Conservation (phyloP, 1,139 yeast species). For the Insectozyma bohioensis region DNA sequence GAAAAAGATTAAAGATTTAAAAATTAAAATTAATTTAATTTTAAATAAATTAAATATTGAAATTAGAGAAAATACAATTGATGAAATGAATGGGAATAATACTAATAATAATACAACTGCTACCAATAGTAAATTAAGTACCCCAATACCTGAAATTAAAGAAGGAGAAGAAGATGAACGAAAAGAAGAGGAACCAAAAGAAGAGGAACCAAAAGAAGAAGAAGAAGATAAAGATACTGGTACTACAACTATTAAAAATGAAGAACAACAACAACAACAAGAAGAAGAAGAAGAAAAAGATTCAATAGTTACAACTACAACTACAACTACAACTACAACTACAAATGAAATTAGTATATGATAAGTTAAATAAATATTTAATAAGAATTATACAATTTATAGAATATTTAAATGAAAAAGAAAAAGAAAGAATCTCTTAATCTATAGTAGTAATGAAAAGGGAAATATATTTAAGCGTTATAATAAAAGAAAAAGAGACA, state of each 20-base stretch:
- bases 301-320: background rate
- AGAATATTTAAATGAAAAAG: too few species aligned
- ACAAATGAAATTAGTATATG: slow-evolving; percentile 24
- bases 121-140: slow-evolving; percentile 1
- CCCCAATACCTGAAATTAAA: slow-evolving; percentile 2
- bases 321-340: background rate
- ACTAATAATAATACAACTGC: background rate
- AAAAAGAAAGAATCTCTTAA: too few species aligned
- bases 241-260: slow-evolving; percentile 2
- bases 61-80: slow-evolving; percentile 16
- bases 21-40: slow-evolving; percentile 21
- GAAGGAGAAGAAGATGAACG: slow-evolving; percentile 1
- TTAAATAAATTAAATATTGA: slow-evolving; percentile 24
- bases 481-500: too few species aligned
- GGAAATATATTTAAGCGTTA: too few species aligned
- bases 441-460: too few species aligned
- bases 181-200: slow-evolving; percentile 1
- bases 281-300: slow-evolving; percentile 9
- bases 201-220: background rate
- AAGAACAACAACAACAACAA: slow-evolving; percentile 10
- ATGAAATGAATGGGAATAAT: slow-evolving; percentile 13
- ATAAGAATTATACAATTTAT: too few species aligned
- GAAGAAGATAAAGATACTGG: slow-evolving; percentile 2
- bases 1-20: slow-evolving; percentile 19
- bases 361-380: too few species aligned